Base-by-base conservation (phyloP, 129 eudicot species). In the Artemisia argyi region DNA sequence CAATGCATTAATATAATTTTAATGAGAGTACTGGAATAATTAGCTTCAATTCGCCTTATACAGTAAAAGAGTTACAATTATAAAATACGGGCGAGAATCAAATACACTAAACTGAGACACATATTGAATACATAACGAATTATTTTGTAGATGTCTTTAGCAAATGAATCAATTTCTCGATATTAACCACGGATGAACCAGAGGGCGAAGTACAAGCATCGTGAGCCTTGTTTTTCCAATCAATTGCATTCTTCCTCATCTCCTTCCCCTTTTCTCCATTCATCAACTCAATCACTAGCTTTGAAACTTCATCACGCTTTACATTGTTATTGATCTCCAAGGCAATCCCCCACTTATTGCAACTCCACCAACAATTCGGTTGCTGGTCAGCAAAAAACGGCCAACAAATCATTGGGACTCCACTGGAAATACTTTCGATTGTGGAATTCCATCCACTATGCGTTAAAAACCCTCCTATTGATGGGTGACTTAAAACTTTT, bases 391-490 rank as follows among this genome's bases (percentile, higher is more conserved):
- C 74, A 3, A 66, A 79, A 74, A 79, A 73, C 13, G 83, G 83
- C 83, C 83, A 79, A 66, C 83, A 73, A 32, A 79, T 66, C 83
- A 79, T 73, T 6, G 83, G 83, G 11, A 79, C 83, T 11, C 83
- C 83, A 16, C 65, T 57, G 2, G 83, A 73, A 30, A 79, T 79
- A 67, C 83, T 79, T 55, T 73, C 79, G 1, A 66, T 17, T 0
- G 83, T 79, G 5, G 83, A 79, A 73, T 73, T 79, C 83, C 83
- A 79, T 66, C 83, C 78, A 47, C 77, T 53, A 59, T 80, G 84
- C 0, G 79, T 74, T 59, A 79, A 42, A 73, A 73, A 79, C 11
- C 75, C 74, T 39, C 84, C 69, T 1, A 80, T 42, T 6, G 84
- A 68, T 3, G 49, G 65, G 19, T 80, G 84, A 8, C n/a, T 53